Evolutionary conservation across 345 rosid genomes (phyloP).

Genomic region (Arabidopsis thaliana): DNA sequence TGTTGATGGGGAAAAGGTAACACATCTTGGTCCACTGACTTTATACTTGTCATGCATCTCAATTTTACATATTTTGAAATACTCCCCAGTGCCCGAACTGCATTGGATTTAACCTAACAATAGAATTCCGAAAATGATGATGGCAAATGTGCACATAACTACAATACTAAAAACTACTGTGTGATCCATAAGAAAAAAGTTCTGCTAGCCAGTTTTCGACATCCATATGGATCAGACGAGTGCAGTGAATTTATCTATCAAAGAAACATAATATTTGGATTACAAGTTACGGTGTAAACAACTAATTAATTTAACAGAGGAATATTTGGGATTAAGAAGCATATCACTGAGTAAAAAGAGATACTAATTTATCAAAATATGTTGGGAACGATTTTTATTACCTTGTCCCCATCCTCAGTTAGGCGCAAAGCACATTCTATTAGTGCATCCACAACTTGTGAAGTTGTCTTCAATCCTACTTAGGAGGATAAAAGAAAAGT

Average conservation of each 20-base stretch:
- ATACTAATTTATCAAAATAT: conserved; percentile 8
- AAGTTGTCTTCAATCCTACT: conserved; percentile 50
- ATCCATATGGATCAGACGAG: conserved; percentile 1
- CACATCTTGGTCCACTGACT: conserved; percentile 33
- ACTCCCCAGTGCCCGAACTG: conserved; percentile 91
- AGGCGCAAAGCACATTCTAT: conserved; percentile 78
- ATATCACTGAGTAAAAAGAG: conserved; percentile 6
- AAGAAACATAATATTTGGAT: conserved; percentile 18
- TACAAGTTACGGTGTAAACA: not conserved
- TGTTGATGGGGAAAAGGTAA: conserved; percentile 38
- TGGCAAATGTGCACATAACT: conserved; percentile 30
- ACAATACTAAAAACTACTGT: conserved; percentile 2
- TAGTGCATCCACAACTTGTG: conserved; percentile 46
- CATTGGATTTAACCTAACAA: conserved; percentile 75
- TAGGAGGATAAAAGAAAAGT: conserved; percentile 25
- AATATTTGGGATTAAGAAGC: not conserved
- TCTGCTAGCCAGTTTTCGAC: conserved; percentile 10
- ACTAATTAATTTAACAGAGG: conserved; percentile 10
- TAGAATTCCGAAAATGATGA: conserved; percentile 16
- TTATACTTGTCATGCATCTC: conserved; percentile 46
- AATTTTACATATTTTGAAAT: conserved; percentile 65
- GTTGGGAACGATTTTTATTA: conserved; percentile 41
- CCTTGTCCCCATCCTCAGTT: conserved; percentile 93
- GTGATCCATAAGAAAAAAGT: not conserved
- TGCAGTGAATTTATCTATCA: conserved; percentile 10